Base-by-base conservation (phyloP, 23 red algal species). In the Gracilariopsis chorda region DNA sequence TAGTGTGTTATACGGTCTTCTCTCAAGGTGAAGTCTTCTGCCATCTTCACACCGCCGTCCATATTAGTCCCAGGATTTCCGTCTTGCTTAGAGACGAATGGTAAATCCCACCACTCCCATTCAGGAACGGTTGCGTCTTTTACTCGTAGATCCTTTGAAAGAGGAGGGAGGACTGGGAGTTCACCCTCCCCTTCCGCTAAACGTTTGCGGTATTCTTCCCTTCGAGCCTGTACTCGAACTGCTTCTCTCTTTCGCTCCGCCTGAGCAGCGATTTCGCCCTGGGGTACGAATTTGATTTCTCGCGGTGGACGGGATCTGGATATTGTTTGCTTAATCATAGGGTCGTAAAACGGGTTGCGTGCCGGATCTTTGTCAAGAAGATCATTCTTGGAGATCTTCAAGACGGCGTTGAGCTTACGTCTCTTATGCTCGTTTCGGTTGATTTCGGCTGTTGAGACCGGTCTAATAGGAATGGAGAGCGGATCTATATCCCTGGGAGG, bases 51-150 rank as follows among this genome's bases (percentile, higher is more conserved):
- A 39, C 76, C 80, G 8, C 25, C 37, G 33, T 39, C 74, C 24
- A 25, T 48, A 41, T 45, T 88, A 20, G 60, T 24, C 46, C 20
- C 87, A 4, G 33, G 45, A 45, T 6, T 19, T 5, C 19, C 30
- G 17, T 30, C 17, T 12, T 2, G 3, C 53, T 95, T 65, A 45
- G 20, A 44, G 46, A 95, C 46, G 68, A 96, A 96, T n/a, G 83
- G 83, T 48, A 84, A 47, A 53, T 96, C 94, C 94, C 94, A 96
- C 94, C 94, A 96, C 43, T 96, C 94, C 25, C 80, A 80, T 17
- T 80, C 82, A 13, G 94, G 94, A 13, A 89, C 44, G 8, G 29
- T 28, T 17, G 76, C 43, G 29, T 87, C 85, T 56, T 75, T 71
- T 46, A 71, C 68, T 41, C 77, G 74, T 23, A 90, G 71, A 20